Evolutionary conservation across 2,329 filamentous ascomycete genomes (phyloP).

Genomic region (Lasiodiplodia sp.): DNA sequence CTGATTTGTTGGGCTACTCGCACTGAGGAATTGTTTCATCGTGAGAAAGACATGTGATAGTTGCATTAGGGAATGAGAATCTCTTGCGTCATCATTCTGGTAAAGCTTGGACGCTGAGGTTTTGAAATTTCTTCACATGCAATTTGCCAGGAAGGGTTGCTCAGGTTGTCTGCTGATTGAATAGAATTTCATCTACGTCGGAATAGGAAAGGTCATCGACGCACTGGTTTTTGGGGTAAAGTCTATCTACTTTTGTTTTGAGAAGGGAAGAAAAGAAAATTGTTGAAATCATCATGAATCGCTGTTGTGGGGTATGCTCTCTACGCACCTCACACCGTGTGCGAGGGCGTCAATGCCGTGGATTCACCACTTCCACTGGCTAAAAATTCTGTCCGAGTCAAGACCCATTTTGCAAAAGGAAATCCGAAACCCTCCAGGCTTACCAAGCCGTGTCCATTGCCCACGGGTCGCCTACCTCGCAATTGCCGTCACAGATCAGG

Average conservation of each 20-base stretch:
- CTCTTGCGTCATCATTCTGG: background rate
- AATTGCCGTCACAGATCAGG: slow-evolving; percentile 24
- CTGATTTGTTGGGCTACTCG: background rate
- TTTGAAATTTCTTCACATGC: background rate
- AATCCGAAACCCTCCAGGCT: background rate
- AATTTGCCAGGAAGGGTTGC: background rate
- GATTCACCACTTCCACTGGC: slow-evolving; percentile 2
- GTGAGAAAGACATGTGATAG: background rate
- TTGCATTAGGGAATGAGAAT: background rate
- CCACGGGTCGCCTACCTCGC: slow-evolving; percentile 21
- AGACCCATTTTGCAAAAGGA: slow-evolving; percentile 1
- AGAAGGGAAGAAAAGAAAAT: slow-evolving; percentile 3
- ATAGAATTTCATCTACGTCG: slow-evolving; percentile 24
- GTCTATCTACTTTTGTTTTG: slow-evolving; percentile 26
- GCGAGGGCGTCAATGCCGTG: slow-evolving; percentile 17
- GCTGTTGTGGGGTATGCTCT: slow-evolving; percentile 20
- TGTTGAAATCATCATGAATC: slow-evolving; percentile 22
- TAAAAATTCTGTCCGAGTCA: slow-evolving; percentile 21
- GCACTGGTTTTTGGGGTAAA: slow-evolving; percentile 16
- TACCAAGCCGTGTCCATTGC: slow-evolving; percentile 25
- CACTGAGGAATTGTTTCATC: no score
- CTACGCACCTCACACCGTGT: slow-evolving; percentile 11
- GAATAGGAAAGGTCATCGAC: slow-evolving; percentile 11
- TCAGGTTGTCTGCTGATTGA: background rate
- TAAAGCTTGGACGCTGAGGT: background rate